Evolutionary conservation across 208 protist genomes (phyloP).

Genomic region (Porcisia hertigi): DNA sequence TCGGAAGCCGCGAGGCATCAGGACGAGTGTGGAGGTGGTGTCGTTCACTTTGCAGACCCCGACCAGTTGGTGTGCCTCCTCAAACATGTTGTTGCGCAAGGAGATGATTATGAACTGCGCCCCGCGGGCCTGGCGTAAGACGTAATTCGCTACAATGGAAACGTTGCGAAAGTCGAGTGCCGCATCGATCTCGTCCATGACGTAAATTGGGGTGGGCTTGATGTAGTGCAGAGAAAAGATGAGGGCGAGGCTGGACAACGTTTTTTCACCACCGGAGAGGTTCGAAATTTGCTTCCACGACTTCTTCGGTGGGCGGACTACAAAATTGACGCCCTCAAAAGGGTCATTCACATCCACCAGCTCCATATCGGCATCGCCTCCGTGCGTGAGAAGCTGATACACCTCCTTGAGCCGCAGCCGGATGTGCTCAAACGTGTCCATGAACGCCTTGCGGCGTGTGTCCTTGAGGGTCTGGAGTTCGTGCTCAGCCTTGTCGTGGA

Average conservation of each 20-base stretch:
- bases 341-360: slow-evolving; percentile 98
- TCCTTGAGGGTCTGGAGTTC: slow-evolving; percentile 74
- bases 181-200: slow-evolving; percentile 99
- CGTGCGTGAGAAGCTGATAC: slow-evolving; percentile 99
- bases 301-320: slow-evolving; percentile 99
- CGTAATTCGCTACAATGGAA: slow-evolving; percentile 99
- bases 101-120: slow-evolving; percentile 99
- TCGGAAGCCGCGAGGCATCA: slow-evolving; percentile 93
- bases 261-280: slow-evolving; percentile 99
- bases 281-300: slow-evolving; percentile 99
- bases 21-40: slow-evolving; percentile 96
- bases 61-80: slow-evolving; percentile 97
- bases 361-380: slow-evolving; percentile 99
- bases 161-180: slow-evolving; percentile 99
- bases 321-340: slow-evolving; percentile 98
- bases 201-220: slow-evolving; percentile 99
- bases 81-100: slow-evolving; percentile 98
- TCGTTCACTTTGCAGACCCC: slow-evolving; percentile 99
- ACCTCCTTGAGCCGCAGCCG: slow-evolving; percentile 98
- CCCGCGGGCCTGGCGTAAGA: slow-evolving; percentile 97
- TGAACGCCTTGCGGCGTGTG: slow-evolving; percentile 95
- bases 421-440: slow-evolving; percentile 98
- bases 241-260: slow-evolving; percentile 97
- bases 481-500: slow-evolving; percentile 78
- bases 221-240: slow-evolving; percentile 99